phyloP scores from a whole-genome alignment of 495 filamentous ascomycete genomes.

The Podospora bellae-mahoneyi region DNA sequence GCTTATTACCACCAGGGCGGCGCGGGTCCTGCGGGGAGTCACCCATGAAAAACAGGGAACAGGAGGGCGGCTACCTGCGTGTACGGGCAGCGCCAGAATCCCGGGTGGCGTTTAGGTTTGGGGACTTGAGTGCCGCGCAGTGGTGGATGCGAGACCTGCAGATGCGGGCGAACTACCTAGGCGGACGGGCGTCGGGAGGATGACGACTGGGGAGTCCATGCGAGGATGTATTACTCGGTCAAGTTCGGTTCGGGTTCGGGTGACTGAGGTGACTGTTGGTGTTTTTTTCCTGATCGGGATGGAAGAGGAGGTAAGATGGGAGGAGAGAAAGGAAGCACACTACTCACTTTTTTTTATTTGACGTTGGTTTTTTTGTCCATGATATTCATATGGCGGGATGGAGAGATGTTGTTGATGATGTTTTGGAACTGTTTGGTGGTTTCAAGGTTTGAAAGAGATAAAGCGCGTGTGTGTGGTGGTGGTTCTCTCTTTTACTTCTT shows the following conservation, averaged over 20 bases:
- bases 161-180: neutral
- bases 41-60: neutral
- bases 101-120: neutral
- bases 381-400: too few relatives aligned
- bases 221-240: neutral
- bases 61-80: neutral
- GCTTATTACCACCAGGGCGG: constrained; percentile 12
- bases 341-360: neutral
- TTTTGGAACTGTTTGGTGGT: neutral
- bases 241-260: neutral
- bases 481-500: neutral
- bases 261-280: neutral
- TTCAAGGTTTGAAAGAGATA: neutral
- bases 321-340: neutral
- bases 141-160: neutral
- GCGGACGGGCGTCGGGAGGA: neutral
- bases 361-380: neutral
- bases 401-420: neutral
- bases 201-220: too few relatives aligned
- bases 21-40: neutral
- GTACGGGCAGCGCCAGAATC: neutral
- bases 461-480: neutral
- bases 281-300: neutral
- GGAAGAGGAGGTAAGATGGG: neutral
- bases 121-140: neutral